Base-by-base conservation (phyloP, 2,329 filamentous ascomycete species). In the Aureobasidium uvarum region DNA sequence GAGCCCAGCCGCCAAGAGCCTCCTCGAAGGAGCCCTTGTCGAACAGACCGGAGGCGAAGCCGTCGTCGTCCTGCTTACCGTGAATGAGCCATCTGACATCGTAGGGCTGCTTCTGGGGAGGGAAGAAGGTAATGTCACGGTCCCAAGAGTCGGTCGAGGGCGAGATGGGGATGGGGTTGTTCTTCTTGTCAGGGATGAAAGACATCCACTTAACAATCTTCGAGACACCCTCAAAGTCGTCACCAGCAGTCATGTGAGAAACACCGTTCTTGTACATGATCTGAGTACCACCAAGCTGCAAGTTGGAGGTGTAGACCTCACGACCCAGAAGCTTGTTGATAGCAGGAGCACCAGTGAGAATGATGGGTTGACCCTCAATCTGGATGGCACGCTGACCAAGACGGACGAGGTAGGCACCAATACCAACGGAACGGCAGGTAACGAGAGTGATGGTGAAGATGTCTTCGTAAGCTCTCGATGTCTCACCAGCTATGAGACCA, bases 231-330 rank as follows among this genome's bases (percentile, higher is more conserved):
- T 94, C 93, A 73, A 99, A 98, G 81, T 99, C 95, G 74, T 99
- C 94, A 72, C 89, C 90, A 74, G 95, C 95, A 71, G 94, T 97
- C 91, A 98, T 94, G 83, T 99, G 95, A 25, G 95, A 98, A 48
- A 99, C 95, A 86, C 95, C 95, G 77, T 99, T 99, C 82, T 91
- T 93, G 87, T 99, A 98, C 95, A 99, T 99, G 85, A 99, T 99
- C 81, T 99, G 95, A n/a, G 95, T 99, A 72, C 95, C 95, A 87
- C 95, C 95, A 70, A 99, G 91, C 83, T 99, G 95, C 75, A 99
- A 81, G 85, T 99, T 99, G 67, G 95, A 98, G 28, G 95, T 97
- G 83, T 99, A 99, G 36, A 99, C 94, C 80, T 99, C 95, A 72
- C 96, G 92, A 74, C 95, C 95, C 67, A 99, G 87, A 73, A 99